A percentile compares a stretch with the other conserved stretches of the same genome.
phyloP scores from a whole-genome alignment of 768 basidiomycete species.

The Leccinum rimulosum region DNA sequence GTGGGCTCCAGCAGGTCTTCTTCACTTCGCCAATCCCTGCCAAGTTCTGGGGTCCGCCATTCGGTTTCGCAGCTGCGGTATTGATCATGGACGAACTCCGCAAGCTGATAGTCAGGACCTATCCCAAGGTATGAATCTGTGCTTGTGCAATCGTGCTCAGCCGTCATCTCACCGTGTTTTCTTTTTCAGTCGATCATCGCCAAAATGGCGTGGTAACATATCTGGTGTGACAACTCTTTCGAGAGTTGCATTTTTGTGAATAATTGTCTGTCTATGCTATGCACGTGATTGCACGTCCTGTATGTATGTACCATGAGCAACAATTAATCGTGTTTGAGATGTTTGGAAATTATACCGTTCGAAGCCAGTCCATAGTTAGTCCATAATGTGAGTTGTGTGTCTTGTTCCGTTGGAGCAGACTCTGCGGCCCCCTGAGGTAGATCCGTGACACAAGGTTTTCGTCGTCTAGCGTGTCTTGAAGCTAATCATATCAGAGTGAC shows the following conservation, averaged over 20 bases:
- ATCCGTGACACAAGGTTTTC: background rate
- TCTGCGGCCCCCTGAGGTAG: background rate
- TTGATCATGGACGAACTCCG: slow-evolving; percentile 43
- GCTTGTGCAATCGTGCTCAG: background rate
- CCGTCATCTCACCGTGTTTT: slow-evolving; percentile 6
- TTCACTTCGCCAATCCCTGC: slow-evolving; percentile 41
- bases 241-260: background rate
- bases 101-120: slow-evolving; percentile 43
- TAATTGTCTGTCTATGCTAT: background rate
- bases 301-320: background rate
- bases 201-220: slow-evolving; percentile 37
- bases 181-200: slow-evolving; percentile 34
- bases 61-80: slow-evolving; percentile 41
- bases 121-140: slow-evolving; percentile 35
- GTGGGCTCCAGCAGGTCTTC: slow-evolving; percentile 44
- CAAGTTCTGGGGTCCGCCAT: slow-evolving; percentile 50
- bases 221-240: background rate
- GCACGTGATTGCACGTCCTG: background rate
- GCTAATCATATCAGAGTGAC: background rate
- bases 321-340: background rate
- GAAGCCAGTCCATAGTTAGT: background rate
- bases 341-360: background rate
- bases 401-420: background rate
- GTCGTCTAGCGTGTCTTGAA: background rate
- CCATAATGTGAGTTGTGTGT: background rate